Evolutionary conservation across 805 yeast genomes (phyloP).

Genomic region (Candida incommunis): DNA sequence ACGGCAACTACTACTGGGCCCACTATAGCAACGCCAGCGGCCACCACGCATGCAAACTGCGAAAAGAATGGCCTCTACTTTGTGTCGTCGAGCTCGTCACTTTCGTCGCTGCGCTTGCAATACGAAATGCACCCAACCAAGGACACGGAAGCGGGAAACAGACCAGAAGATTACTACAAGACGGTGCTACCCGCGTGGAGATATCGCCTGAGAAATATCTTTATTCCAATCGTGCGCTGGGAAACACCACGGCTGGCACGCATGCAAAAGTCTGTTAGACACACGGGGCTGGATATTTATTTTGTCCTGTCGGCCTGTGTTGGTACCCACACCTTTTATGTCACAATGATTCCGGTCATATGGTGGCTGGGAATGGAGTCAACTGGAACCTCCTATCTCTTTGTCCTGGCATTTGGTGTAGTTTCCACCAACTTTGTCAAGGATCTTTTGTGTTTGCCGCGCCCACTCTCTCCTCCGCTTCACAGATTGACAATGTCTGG

Average conservation of each 20-base stretch:
- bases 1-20: neutral
- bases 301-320: slow-evolving; percentile 80
- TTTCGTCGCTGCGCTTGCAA: neutral
- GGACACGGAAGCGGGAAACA: slow-evolving; percentile 57
- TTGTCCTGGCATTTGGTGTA: slow-evolving; percentile 50
- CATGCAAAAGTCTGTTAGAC: slow-evolving; percentile 40
- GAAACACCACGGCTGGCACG: slow-evolving; percentile 50
- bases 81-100: neutral
- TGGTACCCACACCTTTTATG: slow-evolving; percentile 91
- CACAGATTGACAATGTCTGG: slow-evolving; percentile 80
- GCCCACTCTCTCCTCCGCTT: slow-evolving; percentile 87
- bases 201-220: slow-evolving; percentile 29
- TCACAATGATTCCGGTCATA: slow-evolving; percentile 72
- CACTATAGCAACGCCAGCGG: neutral
- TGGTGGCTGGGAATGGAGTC: slow-evolving; percentile 60
- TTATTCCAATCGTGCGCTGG: slow-evolving; percentile 41
- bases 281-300: slow-evolving; percentile 46
- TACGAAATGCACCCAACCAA: neutral
- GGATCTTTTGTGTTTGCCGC: slow-evolving; percentile 77
- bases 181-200: slow-evolving; percentile 37
- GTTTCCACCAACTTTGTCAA: slow-evolving; percentile 56
- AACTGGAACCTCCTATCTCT: slow-evolving; percentile 44
- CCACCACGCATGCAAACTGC: neutral
- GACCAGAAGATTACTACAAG: slow-evolving; percentile 51
- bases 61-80: neutral